Percentiles rank a stretch among this genome's conserved stretches.
phyloP scores from a whole-genome alignment of 805 yeast species.

The Huiozyma naganishii region DNA sequence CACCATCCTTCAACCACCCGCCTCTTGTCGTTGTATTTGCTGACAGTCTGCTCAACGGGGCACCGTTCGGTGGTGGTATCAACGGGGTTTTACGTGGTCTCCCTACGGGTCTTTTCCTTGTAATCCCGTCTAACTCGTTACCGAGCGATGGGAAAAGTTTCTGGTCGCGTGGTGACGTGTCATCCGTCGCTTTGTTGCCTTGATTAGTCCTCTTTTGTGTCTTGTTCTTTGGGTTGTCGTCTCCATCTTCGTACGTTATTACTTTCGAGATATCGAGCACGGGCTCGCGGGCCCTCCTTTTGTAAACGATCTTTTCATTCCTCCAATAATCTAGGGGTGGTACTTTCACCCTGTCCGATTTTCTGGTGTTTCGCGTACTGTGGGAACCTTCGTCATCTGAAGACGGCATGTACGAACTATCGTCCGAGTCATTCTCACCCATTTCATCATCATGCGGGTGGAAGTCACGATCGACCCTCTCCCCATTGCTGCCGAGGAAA shows the following conservation, averaged over 20 bases:
- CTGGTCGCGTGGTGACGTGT: conserved; percentile 12
- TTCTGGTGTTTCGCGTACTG: conserved; percentile 30
- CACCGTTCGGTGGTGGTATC: neutral
- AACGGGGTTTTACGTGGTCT: conserved; percentile 16
- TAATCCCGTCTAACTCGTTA: neutral
- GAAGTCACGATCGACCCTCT: conserved; percentile 8
- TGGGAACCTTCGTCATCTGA: conserved; percentile 2
- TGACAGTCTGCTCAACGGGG: conserved; percentile 11
- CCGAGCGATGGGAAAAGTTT: neutral
- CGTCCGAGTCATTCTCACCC: neutral
- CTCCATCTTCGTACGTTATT: conserved; percentile 30
- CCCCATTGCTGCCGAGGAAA: conserved; percentile 17
- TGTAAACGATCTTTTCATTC: conserved; percentile 63
- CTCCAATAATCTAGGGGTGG: conserved; percentile 79
- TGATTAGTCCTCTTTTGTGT: conserved; percentile 1
- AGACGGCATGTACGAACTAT: conserved; percentile 5
- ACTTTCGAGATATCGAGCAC: conserved; percentile 51
- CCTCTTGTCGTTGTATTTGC: conserved; percentile 15
- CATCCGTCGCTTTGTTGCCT: conserved; percentile 19
- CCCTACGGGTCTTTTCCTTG: conserved; percentile 13
- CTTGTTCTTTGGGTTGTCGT: conserved; percentile 7
- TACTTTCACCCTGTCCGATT: conserved; percentile 55
- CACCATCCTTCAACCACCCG: conserved; percentile 25
- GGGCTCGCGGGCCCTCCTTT: conserved; percentile 29
- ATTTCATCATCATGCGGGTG: neutral